Evolutionary conservation across 257 asterid species (phyloP).

Genomic region (Datura wrightii): DNA sequence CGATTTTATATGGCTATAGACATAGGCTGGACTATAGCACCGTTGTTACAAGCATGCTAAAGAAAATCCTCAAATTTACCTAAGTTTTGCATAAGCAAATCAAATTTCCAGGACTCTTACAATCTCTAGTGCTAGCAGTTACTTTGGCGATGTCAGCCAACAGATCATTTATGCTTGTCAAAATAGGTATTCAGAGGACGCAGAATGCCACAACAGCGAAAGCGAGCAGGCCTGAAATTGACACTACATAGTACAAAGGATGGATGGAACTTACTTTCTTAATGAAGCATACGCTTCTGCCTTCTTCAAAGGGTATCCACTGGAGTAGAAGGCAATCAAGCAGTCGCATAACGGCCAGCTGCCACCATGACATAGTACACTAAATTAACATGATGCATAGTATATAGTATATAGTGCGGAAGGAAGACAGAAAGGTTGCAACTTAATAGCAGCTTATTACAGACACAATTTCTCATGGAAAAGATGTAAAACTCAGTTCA

Average conservation of each 20-base stretch:
- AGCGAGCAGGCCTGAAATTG: neutral
- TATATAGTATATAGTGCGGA: neutral
- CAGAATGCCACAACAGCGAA: neutral
- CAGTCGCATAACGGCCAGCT: constrained; percentile 98
- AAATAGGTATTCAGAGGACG: neutral
- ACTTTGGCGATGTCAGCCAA: neutral
- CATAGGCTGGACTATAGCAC: neutral
- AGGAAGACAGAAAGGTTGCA: neutral
- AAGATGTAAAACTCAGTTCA: neutral
- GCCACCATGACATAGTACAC: constrained; percentile 32
- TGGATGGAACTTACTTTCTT: constrained; percentile 66
- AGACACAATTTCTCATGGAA: neutral
- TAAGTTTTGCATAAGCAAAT: neutral
- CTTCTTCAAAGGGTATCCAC: constrained; percentile 82
- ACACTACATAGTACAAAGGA: neutral
- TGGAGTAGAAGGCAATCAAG: constrained; percentile 88
- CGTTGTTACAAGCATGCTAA: neutral
- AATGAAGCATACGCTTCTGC: constrained; percentile 89
- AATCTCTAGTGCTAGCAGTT: neutral
- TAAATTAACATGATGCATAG: neutral
- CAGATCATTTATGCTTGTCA: neutral
- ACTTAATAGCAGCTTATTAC: neutral
- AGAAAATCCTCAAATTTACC: neutral
- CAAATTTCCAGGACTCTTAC: neutral
- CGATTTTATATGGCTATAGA: constrained; percentile 6